Evolutionary conservation across 163 green algal genomes (phyloP).

Genomic region (Chlorella variabilis): DNA sequence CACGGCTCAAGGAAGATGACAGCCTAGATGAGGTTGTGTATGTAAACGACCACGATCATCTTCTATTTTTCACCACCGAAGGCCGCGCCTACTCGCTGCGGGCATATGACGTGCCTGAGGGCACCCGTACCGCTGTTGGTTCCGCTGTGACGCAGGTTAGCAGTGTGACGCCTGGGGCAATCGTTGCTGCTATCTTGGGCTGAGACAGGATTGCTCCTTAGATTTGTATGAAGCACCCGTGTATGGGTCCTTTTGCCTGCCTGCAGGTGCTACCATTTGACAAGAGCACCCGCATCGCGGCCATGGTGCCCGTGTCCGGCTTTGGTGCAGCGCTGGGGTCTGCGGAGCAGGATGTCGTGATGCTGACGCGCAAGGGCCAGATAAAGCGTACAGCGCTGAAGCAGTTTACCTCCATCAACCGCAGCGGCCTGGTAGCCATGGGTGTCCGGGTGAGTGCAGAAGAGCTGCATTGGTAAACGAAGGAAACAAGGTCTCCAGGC

Average conservation of each 20-base stretch:
- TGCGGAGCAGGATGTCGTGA: slow-evolving; percentile 52
- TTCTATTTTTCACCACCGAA: slow-evolving; percentile 82
- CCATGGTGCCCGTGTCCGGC: slow-evolving; percentile 72
- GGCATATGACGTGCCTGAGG: slow-evolving; percentile 74
- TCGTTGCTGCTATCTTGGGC: not conserved
- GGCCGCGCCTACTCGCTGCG: slow-evolving; percentile 57
- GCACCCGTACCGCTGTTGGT: slow-evolving; percentile 40
- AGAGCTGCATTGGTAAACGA: too few relatives aligned
- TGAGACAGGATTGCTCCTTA: not conserved
- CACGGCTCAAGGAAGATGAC: slow-evolving; percentile 73
- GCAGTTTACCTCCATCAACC: slow-evolving; percentile 62
- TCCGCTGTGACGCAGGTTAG: slow-evolving; percentile 10
- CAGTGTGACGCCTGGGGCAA: not conserved
- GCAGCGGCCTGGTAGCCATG: slow-evolving; percentile 55
- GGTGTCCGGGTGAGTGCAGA: slow-evolving; percentile 39
- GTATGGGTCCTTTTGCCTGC: not conserved
- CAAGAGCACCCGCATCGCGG: slow-evolving; percentile 61
- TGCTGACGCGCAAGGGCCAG: slow-evolving; percentile 66
- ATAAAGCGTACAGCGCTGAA: slow-evolving; percentile 82
- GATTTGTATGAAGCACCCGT: too few relatives aligned
- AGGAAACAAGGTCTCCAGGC: too few relatives aligned
- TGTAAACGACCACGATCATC: slow-evolving; percentile 70
- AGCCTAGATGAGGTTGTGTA: slow-evolving; percentile 71
- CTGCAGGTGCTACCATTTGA: slow-evolving; percentile 69
- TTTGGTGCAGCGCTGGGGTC: slow-evolving; percentile 44